Evolutionary conservation across 495 filamentous ascomycete species (phyloP).

Genomic region (Daldinia loculata): DNA sequence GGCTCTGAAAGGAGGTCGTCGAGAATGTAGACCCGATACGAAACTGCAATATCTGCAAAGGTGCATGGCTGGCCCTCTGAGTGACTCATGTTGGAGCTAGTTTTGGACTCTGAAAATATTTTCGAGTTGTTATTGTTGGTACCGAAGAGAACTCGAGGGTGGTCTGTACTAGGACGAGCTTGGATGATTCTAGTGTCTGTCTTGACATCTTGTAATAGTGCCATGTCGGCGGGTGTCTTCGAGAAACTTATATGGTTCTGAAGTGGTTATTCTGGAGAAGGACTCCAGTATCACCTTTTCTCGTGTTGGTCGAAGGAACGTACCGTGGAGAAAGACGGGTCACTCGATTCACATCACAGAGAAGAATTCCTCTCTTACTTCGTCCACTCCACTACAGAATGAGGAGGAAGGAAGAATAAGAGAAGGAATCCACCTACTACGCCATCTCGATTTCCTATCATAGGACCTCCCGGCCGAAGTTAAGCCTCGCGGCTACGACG

Average conservation of each 20-base stretch:
- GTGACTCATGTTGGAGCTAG: constrained; percentile 23
- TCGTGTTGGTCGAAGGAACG: constrained; percentile 15
- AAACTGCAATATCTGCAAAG: constrained; percentile 38
- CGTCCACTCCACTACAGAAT: constrained; percentile 14
- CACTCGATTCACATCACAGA: constrained; percentile 8
- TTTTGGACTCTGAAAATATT: neutral
- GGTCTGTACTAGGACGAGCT: constrained; percentile 10
- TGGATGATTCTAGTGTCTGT: constrained; percentile 3
- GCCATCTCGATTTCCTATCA: constrained; percentile 22
- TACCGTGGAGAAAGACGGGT: constrained; percentile 9
- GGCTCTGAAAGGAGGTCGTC: constrained; percentile 44
- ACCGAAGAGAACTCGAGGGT: constrained; percentile 3
- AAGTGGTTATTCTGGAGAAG: neutral
- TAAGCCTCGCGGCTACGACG: constrained; percentile 21
- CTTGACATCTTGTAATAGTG: constrained; percentile 9
- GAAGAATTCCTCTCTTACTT: constrained; percentile 11
- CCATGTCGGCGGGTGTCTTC: constrained; percentile 25
- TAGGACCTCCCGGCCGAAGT: constrained; percentile 32
- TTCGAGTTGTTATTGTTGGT: constrained; percentile 2
- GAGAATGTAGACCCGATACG: constrained; percentile 41
- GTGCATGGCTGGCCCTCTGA: constrained; percentile 26
- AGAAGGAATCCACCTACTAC: constrained; percentile 26
- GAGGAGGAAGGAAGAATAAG: constrained; percentile 16
- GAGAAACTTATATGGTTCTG: constrained; percentile 29
- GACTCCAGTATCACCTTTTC: constrained; percentile 22